A percentile compares a stretch with the other conserved stretches of the same genome.
These are phyloP conservation scores for Mucor lusitanicus DNA, from an alignment of 371 early-diverging fungal genomes.

Conservation along the genomic window DNA sequence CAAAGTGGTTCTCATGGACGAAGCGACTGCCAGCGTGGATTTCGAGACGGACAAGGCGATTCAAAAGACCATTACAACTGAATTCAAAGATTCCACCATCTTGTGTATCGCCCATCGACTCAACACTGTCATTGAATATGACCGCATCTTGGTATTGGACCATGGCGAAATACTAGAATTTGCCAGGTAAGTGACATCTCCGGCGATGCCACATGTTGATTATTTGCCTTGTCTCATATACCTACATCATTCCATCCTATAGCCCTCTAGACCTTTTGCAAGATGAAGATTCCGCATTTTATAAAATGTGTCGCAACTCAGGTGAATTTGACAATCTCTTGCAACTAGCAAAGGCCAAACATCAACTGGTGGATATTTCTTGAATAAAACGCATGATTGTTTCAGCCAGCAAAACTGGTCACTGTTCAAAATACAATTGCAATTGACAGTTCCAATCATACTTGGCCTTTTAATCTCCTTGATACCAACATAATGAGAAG, in stretches of 20 bases:
- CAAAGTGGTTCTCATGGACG: conserved; percentile 61
- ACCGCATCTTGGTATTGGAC: conserved; percentile 48
- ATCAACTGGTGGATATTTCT: conserved; percentile 11
- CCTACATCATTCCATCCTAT: not conserved
- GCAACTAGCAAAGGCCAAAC: conserved; percentile 40
- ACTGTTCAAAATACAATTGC: not conserved
- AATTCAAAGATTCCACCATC: conserved; percentile 63
- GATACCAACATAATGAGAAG: not conserved
- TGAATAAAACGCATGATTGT: not conserved
- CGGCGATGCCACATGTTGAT: not conserved
- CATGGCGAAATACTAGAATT: conserved; percentile 42
- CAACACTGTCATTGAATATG: conserved; percentile 56
- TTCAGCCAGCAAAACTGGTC: not conserved
- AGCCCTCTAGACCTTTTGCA: conserved; percentile 57
- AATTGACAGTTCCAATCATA: not conserved
- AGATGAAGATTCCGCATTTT: conserved; percentile 50
- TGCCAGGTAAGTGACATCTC: conserved; percentile 24
- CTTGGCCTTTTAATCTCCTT: not conserved
- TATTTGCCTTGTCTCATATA: not conserved
- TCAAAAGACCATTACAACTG: conserved; percentile 59
- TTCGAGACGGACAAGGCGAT: conserved; percentile 63
- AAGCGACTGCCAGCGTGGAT: conserved; percentile 68
- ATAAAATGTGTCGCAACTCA: conserved; percentile 67
- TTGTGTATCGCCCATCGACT: conserved; percentile 74
- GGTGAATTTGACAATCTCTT: conserved; percentile 65